Conservation (phyloP, 2,329 filamentous ascomycete genomes). For the Sporothrix luriei region DNA sequence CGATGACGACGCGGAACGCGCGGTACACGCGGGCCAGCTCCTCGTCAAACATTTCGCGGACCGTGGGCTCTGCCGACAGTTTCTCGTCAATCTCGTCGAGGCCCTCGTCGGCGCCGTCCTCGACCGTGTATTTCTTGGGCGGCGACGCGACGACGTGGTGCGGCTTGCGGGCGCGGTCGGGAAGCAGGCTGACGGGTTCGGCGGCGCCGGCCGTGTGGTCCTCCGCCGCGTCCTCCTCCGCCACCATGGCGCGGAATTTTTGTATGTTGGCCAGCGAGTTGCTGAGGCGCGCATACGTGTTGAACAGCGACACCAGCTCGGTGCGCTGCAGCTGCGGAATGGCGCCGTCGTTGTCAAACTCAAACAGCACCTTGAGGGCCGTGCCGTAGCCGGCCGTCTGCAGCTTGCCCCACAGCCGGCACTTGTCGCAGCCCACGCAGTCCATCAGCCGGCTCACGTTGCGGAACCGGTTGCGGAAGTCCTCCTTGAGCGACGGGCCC, state of each 20-base stretch:
- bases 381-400: constrained; percentile 95
- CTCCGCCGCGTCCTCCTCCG: constrained; percentile 32
- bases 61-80: constrained; percentile 41
- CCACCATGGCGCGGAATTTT: constrained; percentile 65
- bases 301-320: constrained; percentile 91
- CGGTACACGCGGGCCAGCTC: constrained; percentile 67
- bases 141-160: constrained; percentile 45
- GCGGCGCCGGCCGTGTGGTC: background rate
- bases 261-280: constrained; percentile 75
- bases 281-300: constrained; percentile 86
- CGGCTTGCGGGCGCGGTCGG: constrained; percentile 50
- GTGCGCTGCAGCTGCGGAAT: constrained; percentile 77
- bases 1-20: constrained; percentile 67
- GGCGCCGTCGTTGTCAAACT: constrained; percentile 71
- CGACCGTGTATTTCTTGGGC: constrained; percentile 37
- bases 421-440: constrained; percentile 98
- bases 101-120: constrained; percentile 45
- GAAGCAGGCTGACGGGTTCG: constrained; percentile 37
- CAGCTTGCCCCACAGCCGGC: constrained; percentile 94
- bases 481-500: constrained; percentile 82
- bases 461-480: constrained; percentile 95
- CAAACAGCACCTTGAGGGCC: constrained; percentile 92
- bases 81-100: constrained; percentile 20
- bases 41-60: constrained; percentile 61
- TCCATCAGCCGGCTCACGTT: constrained; percentile 98